phyloP scores from a whole-genome alignment of 306 rosid genomes.

The barrel medic (Medicago truncatula) region DNA sequence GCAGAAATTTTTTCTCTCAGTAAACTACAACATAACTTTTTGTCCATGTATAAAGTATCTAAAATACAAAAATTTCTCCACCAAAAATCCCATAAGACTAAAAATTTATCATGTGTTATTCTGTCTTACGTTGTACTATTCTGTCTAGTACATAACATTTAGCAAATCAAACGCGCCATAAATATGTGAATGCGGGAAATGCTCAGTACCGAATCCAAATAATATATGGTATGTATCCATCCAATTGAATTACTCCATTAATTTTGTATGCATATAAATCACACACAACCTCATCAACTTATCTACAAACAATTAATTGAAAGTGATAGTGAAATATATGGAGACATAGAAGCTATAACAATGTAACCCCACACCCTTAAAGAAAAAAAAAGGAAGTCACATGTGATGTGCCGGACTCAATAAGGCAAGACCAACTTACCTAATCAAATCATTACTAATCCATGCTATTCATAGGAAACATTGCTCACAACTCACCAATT shows the following conservation, averaged over 20 bases:
- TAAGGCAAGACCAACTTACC: slow-evolving; percentile 50
- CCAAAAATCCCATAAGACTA: no score
- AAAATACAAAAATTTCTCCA: no score
- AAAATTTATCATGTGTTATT: no score
- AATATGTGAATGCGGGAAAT: no score
- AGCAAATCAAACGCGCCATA: no score
- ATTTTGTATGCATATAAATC: slow-evolving; percentile 24
- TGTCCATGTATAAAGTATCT: no score
- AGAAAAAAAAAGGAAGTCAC: slow-evolving; percentile 34
- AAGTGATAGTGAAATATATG: slow-evolving; percentile 44
- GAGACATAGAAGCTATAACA: slow-evolving; percentile 32
- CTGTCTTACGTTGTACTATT: no score
- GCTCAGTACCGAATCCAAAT: no score
- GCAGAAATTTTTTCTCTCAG: no score
- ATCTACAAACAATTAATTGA: slow-evolving; percentile 42
- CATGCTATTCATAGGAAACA: slow-evolving; percentile 42
- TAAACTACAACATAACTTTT: no score
- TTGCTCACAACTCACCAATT: slow-evolving; percentile 35
- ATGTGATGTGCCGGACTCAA: slow-evolving; percentile 51
- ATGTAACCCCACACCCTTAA: slow-evolving; percentile 45
- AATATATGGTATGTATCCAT: not conserved
- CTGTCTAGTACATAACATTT: no score
- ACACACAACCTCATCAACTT: slow-evolving; percentile 25
- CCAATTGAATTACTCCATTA: not conserved
- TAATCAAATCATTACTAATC: slow-evolving; percentile 46